phyloP scores from a whole-genome alignment of 1,139 yeast species.

The Torulaspora pretoriensis region DNA sequence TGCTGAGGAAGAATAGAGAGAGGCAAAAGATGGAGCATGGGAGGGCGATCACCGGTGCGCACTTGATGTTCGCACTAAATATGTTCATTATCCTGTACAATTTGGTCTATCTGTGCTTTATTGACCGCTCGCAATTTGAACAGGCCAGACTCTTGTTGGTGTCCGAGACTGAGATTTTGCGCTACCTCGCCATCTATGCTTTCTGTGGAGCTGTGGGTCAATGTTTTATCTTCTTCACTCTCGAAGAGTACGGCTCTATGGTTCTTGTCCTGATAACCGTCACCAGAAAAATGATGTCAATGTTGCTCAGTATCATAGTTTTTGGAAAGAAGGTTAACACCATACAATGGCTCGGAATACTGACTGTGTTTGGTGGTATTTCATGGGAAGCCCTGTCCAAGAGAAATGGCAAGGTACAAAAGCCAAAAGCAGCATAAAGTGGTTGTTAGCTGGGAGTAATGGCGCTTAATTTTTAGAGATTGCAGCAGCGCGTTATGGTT shows the following conservation, averaged over 20 bases:
- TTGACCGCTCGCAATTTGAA: constrained; percentile 26
- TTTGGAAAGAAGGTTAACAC: constrained; percentile 68
- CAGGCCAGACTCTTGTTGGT: constrained; percentile 33
- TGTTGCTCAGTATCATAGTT: constrained; percentile 80
- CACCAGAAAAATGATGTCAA: constrained; percentile 91
- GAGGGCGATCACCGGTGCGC: constrained; percentile 63
- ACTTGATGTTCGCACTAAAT: constrained; percentile 81
- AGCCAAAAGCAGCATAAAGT: constrained; percentile 1
- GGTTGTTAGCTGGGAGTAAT: background rate
- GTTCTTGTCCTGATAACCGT: constrained; percentile 89
- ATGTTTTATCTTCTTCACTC: constrained; percentile 78
- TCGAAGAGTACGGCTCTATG: constrained; percentile 80
- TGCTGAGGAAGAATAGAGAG: constrained; percentile 46
- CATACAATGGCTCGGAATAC: constrained; percentile 75
- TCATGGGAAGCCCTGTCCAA: constrained; percentile 61
- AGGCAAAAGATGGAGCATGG: constrained; percentile 52
- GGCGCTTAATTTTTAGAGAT: background rate
- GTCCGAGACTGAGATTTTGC: constrained; percentile 46
- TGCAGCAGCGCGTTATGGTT: background rate
- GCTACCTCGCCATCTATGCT: constrained; percentile 64
- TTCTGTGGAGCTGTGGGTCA: constrained; percentile 89
- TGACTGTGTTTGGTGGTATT: constrained; percentile 77
- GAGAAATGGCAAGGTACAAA: constrained; percentile 12
- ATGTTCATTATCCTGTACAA: constrained; percentile 39
- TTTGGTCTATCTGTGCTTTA: constrained; percentile 39